phyloP scores from a whole-genome alignment of 768 basidiomycete genomes.

The Termitomyces sp. region DNA sequence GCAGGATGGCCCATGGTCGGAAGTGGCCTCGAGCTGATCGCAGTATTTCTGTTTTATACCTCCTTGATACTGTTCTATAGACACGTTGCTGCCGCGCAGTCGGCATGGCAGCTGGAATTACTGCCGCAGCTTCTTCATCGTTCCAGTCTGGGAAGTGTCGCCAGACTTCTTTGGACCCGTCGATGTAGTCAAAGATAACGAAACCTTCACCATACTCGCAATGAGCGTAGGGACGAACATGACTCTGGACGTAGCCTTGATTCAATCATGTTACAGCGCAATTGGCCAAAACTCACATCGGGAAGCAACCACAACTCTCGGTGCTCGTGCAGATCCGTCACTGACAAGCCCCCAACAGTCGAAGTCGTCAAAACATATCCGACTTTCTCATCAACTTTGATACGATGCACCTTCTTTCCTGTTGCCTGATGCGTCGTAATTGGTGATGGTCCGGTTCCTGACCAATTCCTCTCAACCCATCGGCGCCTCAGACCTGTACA shows the following conservation, averaged over 20 bases:
- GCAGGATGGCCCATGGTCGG: slow-evolving; percentile 54
- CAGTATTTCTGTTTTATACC: not conserved
- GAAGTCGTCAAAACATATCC: slow-evolving; percentile 58
- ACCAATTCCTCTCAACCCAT: slow-evolving; percentile 47
- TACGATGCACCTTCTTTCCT: slow-evolving; percentile 51
- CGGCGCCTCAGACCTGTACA: slow-evolving; percentile 38
- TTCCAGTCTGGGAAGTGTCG: slow-evolving; percentile 33
- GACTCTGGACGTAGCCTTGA: slow-evolving; percentile 23
- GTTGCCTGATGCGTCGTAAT: slow-evolving; percentile 26
- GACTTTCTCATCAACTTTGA: slow-evolving; percentile 67
- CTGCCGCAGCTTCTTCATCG: slow-evolving; percentile 11
- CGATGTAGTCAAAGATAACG: slow-evolving; percentile 59
- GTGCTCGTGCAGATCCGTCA: slow-evolving; percentile 47
- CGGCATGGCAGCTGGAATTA: slow-evolving; percentile 23
- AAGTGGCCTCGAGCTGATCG: slow-evolving; percentile 42
- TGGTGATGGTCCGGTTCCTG: slow-evolving; percentile 39
- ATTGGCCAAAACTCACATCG: slow-evolving; percentile 28
- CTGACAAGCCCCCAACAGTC: slow-evolving; percentile 47
- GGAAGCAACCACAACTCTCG: slow-evolving; percentile 59
- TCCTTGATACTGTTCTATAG: slow-evolving; percentile 1
- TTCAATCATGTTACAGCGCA: slow-evolving; percentile 1
- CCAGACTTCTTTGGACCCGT: slow-evolving; percentile 68
- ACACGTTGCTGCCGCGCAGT: slow-evolving; percentile 20
- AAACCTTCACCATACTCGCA: slow-evolving; percentile 71
- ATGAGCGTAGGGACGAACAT: slow-evolving; percentile 57